These are phyloP conservation scores for Drechslerella dactyloides DNA, from an alignment of 2,329 filamentous ascomycete species.

Conservation along the genomic window DNA sequence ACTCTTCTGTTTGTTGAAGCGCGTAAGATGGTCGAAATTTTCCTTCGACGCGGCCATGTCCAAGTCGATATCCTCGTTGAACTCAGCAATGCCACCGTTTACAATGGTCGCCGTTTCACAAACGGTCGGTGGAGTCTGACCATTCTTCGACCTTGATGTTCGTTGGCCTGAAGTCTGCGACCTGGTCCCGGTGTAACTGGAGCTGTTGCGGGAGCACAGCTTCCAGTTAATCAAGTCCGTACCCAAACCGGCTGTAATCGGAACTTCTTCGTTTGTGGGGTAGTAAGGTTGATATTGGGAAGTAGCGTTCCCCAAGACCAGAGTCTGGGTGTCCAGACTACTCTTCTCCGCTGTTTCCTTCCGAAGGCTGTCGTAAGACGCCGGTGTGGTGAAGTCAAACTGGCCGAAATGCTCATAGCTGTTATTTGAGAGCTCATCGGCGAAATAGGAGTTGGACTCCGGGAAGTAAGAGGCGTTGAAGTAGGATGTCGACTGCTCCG, in stretches of 20 bases:
- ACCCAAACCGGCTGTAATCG: constrained; percentile 48
- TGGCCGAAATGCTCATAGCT: constrained; percentile 26
- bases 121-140: constrained; percentile 42
- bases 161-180: constrained; percentile 40
- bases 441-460: constrained; percentile 32
- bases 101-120: constrained; percentile 48
- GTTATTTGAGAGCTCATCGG: constrained; percentile 26
- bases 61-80: constrained; percentile 50
- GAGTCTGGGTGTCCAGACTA: constrained; percentile 15
- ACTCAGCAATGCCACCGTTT: constrained; percentile 32
- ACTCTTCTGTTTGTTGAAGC: constrained; percentile 51
- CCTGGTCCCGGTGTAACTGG: constrained; percentile 36
- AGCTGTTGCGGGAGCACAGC: constrained; percentile 45
- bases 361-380: constrained; percentile 41
- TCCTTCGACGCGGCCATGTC: constrained; percentile 42
- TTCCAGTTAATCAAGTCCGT: constrained; percentile 48
- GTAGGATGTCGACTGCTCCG: constrained; percentile 47
- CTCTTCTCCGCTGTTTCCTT: constrained; percentile 34
- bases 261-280: constrained; percentile 49
- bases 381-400: constrained; percentile 39
- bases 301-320: constrained; percentile 38
- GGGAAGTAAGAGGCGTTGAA: constrained; percentile 50
- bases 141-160: constrained; percentile 41
- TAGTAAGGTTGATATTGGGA: constrained; percentile 46
- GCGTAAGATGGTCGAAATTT: constrained; percentile 46